phyloP scores from a whole-genome alignment of 345 rosid species.

The Eucalyptus pumila region DNA sequence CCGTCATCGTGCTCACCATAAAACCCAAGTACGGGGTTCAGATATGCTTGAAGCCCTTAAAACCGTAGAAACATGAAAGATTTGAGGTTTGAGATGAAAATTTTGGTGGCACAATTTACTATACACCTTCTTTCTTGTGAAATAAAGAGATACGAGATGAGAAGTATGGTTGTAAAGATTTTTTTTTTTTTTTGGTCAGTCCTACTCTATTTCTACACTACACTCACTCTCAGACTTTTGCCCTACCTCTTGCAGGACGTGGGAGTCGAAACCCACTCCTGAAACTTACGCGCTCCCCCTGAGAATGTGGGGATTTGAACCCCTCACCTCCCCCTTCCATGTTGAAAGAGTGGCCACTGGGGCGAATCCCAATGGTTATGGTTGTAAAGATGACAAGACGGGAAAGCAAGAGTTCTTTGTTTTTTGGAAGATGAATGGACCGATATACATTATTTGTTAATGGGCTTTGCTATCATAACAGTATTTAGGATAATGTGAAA shows the following conservation, averaged over 20 bases:
- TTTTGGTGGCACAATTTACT: neutral
- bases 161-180: neutral
- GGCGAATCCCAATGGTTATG: neutral
- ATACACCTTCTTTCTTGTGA: neutral
- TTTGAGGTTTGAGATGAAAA: neutral
- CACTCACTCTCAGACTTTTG: no score
- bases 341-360: no score
- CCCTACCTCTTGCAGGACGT: no score
- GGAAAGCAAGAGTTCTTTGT: neutral
- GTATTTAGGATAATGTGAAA: no score
- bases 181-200: no score
- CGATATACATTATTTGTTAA: neutral
- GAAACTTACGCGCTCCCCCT: no score
- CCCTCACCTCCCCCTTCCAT: no score
- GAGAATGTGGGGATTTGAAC: no score
- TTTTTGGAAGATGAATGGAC: neutral
- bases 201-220: no score
- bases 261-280: no score
- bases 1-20: conserved; percentile 25
- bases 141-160: neutral
- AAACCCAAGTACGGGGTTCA: conserved; percentile 43
- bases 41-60: conserved; percentile 1
- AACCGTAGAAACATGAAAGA: neutral
- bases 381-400: neutral
- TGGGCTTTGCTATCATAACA: no score